A percentile compares a stretch with the other conserved stretches of the same genome.
Conservation (phyloP, 345 rosid species). For the Rhizophora apiculata region DNA sequence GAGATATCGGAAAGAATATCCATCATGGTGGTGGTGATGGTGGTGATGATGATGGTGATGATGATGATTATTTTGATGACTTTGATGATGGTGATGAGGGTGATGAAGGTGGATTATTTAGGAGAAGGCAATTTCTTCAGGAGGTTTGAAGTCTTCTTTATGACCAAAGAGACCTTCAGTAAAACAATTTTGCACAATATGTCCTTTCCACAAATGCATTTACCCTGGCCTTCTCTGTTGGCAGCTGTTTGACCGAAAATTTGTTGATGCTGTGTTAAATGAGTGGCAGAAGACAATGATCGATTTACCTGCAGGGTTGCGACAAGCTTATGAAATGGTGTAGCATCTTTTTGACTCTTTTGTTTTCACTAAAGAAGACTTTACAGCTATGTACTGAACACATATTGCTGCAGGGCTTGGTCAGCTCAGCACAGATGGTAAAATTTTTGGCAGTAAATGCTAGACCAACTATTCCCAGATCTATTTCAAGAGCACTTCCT, state of each 20-base stretch:
- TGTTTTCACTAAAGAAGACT: conserved; percentile 7
- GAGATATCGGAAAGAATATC: conserved; percentile 82
- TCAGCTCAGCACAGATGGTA: conserved; percentile 97
- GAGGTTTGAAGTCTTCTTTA: conserved; percentile 51
- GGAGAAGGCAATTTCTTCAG: conserved; percentile 71
- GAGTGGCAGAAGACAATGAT: conserved; percentile 96
- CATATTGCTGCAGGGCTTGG: conserved; percentile 69
- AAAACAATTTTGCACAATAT: not conserved
- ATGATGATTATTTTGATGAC: conserved; percentile 90
- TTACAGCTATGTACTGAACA: conserved; percentile 22
- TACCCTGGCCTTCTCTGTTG: conserved; percentile 12
- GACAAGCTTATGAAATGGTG: conserved; percentile 99
- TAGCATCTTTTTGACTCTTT: conserved; percentile 9
- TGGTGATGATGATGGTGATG: conserved; percentile 93
- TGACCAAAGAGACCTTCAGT: not conserved
- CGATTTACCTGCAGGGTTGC: conserved; percentile 95
- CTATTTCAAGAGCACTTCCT: conserved; percentile 84
- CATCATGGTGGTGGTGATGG: conserved; percentile 93
- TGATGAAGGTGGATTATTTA: conserved; percentile 84
- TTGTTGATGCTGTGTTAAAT: conserved; percentile 84
- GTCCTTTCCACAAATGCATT: not conserved
- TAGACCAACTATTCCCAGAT: conserved; percentile 81
- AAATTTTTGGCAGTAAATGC: conserved; percentile 91
- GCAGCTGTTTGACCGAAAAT: conserved; percentile 90
- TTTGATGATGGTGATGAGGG: conserved; percentile 91